Evolutionary conservation across 2,329 filamentous ascomycete genomes (phyloP), one percentile per base, ranked within the genome.

Genomic region (Aspergillus ustus): DNA sequence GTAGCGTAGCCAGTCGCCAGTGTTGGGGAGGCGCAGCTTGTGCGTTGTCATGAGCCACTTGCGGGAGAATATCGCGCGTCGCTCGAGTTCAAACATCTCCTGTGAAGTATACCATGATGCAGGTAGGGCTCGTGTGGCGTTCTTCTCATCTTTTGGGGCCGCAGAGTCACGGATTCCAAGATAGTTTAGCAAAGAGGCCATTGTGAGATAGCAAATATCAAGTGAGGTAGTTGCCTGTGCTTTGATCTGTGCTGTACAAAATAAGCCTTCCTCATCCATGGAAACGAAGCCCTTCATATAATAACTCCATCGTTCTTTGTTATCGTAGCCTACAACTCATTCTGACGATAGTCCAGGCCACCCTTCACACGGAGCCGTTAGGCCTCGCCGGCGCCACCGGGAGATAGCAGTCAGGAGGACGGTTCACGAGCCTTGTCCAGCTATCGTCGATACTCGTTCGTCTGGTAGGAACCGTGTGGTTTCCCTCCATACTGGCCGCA

Each of bases 1-100:
- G 65, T 81, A 88, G 37, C 80, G 79, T 13, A 86, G 74, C 75
- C 81, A 89, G 72, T 87, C 85, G 5, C 86, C 87, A 7, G 78
- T 67, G 52, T 85, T 82, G 60, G 72, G 71, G 46, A 87, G 75
- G 59, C 84, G 79, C 58, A 76, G 75, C 66, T 81, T 69, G 61
- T 79, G 76, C 13, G 75, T 77, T 8, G 74, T 74, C 31, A 77
- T 70, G 7, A 79, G 70, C 77, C 77, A 79, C 77, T 78, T 87
- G 80, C 57, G 85, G 44, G 84, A 87, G 71, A 86, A 87, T 69
- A 86, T 83, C 49, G 84, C 82, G 15, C 84, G 80, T 25, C 82
- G 75, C 70, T 87, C 85, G 1, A 87, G 81, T 68, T 86, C 80
- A 66, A 84, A 86, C 77, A 87, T 71, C 34, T 72, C 69, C 50